Base-by-base conservation (phyloP, 2,329 filamentous ascomycete species). In the Calonectria leucothoes region DNA sequence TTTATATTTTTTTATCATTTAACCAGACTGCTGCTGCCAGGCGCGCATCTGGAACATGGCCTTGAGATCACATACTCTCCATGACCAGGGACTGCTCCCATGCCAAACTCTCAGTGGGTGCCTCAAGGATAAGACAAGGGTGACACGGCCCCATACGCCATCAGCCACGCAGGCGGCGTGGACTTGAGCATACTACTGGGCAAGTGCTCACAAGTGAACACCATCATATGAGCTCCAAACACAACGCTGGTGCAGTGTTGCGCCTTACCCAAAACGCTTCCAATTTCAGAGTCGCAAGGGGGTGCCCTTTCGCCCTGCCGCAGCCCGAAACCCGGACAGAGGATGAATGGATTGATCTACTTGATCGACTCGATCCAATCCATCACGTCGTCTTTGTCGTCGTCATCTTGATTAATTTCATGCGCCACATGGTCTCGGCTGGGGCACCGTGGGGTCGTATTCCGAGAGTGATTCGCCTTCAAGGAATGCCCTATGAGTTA, bases 161-260 rank as follows among this genome's bases (percentile, higher is more conserved):
- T 64, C 59, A 64, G 59, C 59, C 59, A 64, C 59, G 25, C 37
- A 48, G 59, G 39, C 59, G 37, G 37, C 59, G 59, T 39, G 23
- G 55, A 61, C 55, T 35, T 27, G 2, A 20, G 33, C 59, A 64
- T 45, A 20, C 39, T 33, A 48, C 39, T n/a, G 25, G 59, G 55
- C 10, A 12, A 29, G 35, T 23, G n/a, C 59, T 64, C 59, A 39
- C 59, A 42, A 45, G 59, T 27, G 37, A 42, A 64, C 39, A 31
- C 39, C 37, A 11, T 48, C 37, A n/a, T 64, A 27, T 64, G 39
- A 39, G 12, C 10, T 61, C 35, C n/a, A 31, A 55, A 55, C 27
- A 29, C 51, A 55, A 55, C 17, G 33, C n/a, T n/a, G 14, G 52
- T 59, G 25, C 20, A n/a, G 8, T 37, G 55, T 37, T 39, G 55